Conservation (phyloP, 2,329 filamentous ascomycete species). For the Corinectria fuckeliana region DNA sequence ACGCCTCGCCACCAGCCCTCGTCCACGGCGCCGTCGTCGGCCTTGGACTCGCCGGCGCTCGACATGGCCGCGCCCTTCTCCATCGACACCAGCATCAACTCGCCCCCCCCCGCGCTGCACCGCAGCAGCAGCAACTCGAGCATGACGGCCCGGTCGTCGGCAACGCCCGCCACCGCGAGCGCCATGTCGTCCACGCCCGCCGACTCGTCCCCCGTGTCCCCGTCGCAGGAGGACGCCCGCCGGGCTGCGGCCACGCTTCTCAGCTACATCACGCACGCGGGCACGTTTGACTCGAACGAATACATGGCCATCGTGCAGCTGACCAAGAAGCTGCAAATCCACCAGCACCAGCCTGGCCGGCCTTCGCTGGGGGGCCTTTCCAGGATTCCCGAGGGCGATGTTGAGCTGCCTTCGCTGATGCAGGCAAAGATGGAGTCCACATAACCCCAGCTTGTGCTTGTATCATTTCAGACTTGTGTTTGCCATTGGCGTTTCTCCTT, state of each 20-base stretch:
- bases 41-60: slow-evolving; percentile 58
- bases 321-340: slow-evolving; percentile 83
- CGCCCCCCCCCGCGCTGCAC: slow-evolving; percentile 43
- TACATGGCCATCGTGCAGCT: slow-evolving; percentile 79
- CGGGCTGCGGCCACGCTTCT: slow-evolving; percentile 82
- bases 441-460: slow-evolving; percentile 25
- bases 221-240: slow-evolving; percentile 85
- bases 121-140: slow-evolving; percentile 46
- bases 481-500: slow-evolving; percentile 22
- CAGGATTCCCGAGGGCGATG: slow-evolving; percentile 64
- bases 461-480: slow-evolving; percentile 18
- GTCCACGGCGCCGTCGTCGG: slow-evolving; percentile 57
- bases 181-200: slow-evolving; percentile 42
- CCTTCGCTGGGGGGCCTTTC: slow-evolving; percentile 56
- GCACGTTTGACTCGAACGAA: slow-evolving; percentile 77
- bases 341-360: slow-evolving; percentile 52
- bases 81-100: slow-evolving; percentile 52
- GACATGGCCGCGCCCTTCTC: slow-evolving; percentile 53
- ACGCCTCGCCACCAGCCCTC: slow-evolving; percentile 58
- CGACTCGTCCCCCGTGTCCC: slow-evolving; percentile 67
- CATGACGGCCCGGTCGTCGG: slow-evolving; percentile 39
- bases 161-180: slow-evolving; percentile 26
- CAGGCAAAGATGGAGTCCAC: slow-evolving; percentile 41
- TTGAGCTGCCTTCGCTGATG: slow-evolving; percentile 49
- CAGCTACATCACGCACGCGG: slow-evolving; percentile 78